Evolutionary conservation across 148 eudicot species (phyloP).

Genomic region (Salicornia ramosissima): DNA sequence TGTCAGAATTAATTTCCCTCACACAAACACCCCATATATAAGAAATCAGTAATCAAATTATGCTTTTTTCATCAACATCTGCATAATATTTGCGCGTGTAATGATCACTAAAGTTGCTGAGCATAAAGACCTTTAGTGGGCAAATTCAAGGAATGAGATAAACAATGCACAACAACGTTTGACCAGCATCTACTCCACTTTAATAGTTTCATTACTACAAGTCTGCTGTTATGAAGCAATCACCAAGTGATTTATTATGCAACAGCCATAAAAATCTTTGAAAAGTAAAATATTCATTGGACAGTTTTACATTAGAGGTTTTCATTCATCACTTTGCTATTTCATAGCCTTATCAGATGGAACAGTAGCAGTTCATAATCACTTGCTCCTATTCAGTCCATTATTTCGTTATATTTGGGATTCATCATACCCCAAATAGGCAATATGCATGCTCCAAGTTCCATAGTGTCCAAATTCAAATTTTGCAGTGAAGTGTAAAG

Average conservation of each 20-base stretch:
- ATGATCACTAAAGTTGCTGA: background rate
- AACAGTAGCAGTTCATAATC: background rate
- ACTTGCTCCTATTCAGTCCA: background rate
- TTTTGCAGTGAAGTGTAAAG: background rate
- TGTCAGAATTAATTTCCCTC: too few species aligned
- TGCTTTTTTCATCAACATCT: too few species aligned
- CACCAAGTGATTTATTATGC: background rate
- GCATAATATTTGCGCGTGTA: too few species aligned
- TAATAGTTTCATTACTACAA: background rate
- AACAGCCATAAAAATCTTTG: background rate
- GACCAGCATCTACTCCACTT: constrained; percentile 4
- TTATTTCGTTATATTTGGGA: background rate
- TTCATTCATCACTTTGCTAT: background rate
- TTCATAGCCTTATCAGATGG: background rate
- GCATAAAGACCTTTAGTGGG: background rate
- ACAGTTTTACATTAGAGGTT: background rate
- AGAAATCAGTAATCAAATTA: too few species aligned
- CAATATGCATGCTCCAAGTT: background rate
- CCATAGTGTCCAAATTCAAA: background rate
- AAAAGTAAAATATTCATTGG: background rate
- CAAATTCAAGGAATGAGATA: background rate
- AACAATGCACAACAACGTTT: background rate
- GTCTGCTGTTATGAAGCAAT: background rate
- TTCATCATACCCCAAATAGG: background rate
- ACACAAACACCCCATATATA: too few species aligned